These are phyloP conservation scores for Isatis tinctoria DNA, from an alignment of 345 rosid species.

Conservation along the genomic window DNA sequence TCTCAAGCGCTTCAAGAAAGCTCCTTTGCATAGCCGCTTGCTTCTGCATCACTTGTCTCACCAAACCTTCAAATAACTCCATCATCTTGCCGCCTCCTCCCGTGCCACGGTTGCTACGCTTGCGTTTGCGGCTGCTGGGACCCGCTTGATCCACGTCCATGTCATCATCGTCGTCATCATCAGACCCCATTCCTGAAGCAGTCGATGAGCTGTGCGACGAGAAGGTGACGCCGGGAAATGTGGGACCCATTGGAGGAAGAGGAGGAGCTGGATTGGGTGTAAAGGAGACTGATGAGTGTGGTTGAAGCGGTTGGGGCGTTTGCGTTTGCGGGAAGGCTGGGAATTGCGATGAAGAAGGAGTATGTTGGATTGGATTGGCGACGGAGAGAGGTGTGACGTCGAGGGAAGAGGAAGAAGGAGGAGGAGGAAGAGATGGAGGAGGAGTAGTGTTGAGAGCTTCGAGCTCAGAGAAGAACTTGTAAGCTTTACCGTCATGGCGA, in stretches of 20 bases:
- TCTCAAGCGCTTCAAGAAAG: constrained; percentile 76
- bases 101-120: constrained; percentile 36
- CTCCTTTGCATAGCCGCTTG: constrained; percentile 74
- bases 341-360: constrained; percentile 28
- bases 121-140: constrained; percentile 65
- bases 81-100: constrained; percentile 51
- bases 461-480: constrained; percentile 76
- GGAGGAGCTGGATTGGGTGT: constrained; percentile 19
- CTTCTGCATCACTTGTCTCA: constrained; percentile 74
- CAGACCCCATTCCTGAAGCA: constrained; percentile 52
- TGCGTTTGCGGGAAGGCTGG: constrained; percentile 24
- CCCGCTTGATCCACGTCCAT: constrained; percentile 41
- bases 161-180: constrained; percentile 34
- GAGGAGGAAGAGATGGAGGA: constrained; percentile 5
- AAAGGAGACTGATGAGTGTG: constrained; percentile 1
- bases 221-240: constrained; percentile 44
- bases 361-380: constrained; percentile 38
- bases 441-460: constrained; percentile 57
- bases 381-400: constrained; percentile 64
- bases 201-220: constrained; percentile 64
- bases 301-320: constrained; percentile 20
- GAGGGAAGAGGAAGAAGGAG: constrained; percentile 30
- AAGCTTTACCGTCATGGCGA: constrained; percentile 80
- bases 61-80: constrained; percentile 62
- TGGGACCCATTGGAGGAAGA: background rate